A percentile compares a stretch with the other conserved stretches of the same genome.
Conservation (phyloP, 805 yeast species). For the Teunomyces panamensis region DNA sequence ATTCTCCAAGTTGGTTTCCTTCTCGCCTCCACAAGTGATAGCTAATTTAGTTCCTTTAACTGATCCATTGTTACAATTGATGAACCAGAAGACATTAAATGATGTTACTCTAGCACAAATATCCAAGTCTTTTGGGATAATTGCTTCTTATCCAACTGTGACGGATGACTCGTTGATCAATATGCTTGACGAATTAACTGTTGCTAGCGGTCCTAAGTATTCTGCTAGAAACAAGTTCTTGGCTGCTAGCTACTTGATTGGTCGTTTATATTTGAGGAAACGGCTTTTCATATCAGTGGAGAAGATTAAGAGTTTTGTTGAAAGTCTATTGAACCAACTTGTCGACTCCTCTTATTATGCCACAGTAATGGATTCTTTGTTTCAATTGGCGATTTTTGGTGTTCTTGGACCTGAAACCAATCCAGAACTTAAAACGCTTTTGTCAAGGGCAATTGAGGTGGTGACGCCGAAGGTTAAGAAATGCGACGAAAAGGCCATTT, state of each 20-base stretch:
- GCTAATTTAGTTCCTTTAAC: constrained; percentile 16
- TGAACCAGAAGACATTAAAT: constrained; percentile 18
- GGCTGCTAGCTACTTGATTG: constrained; percentile 43
- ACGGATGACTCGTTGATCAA: constrained; percentile 5
- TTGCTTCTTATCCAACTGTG: constrained; percentile 41
- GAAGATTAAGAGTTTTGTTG: constrained; percentile 3
- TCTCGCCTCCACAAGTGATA: constrained; percentile 27
- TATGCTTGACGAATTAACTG: constrained; percentile 7
- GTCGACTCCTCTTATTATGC: constrained; percentile 21
- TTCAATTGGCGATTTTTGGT: constrained; percentile 47
- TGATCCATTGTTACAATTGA: constrained; percentile 21
- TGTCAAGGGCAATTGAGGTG: constrained; percentile 15
- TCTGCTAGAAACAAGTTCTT: constrained; percentile 21
- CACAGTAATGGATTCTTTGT: constrained; percentile 35
- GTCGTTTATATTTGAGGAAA: constrained; percentile 41
- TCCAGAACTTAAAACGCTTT: constrained; percentile 10
- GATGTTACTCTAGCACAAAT: constrained; percentile 29
- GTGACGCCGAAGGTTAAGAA: constrained; percentile 46
- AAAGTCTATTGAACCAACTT: constrained; percentile 7
- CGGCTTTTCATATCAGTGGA: constrained; percentile 8
- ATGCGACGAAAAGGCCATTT: constrained; percentile 56
- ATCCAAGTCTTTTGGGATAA: constrained; percentile 47
- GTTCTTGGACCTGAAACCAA: constrained; percentile 36
- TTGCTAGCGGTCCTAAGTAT: constrained; percentile 9
- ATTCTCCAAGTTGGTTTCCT: constrained; percentile 30